Percentiles rank a stretch among this genome's conserved stretches.
Conservation (phyloP, 441 rosid genomes). For the Cnidoscolus chayamansa region DNA sequence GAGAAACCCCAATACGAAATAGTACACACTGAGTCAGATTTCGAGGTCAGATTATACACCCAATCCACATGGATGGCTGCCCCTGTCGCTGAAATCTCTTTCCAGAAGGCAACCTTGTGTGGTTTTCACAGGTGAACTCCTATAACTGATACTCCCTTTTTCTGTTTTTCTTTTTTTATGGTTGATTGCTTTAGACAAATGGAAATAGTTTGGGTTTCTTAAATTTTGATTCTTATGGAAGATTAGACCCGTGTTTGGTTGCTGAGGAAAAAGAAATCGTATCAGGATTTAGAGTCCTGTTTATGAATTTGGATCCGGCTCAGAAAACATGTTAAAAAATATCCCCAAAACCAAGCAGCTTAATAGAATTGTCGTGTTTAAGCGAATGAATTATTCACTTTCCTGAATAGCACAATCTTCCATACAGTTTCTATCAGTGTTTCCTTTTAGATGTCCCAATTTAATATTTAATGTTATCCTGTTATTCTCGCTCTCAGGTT, state of each 20-base stretch:
- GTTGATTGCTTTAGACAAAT: background rate
- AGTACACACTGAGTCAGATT: constrained; percentile 57
- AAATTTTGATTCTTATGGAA: background rate
- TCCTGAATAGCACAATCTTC: background rate
- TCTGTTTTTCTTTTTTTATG: background rate
- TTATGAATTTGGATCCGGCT: no score
- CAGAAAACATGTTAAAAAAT: no score
- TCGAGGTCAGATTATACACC: constrained; percentile 53
- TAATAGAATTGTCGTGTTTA: no score
- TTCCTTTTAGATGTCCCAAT: no score
- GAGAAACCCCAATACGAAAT: constrained; percentile 56
- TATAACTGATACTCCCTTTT: no score
- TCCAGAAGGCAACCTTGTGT: constrained; percentile 50
- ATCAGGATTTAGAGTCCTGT: no score
- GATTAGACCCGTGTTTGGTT: background rate
- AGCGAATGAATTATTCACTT: background rate
- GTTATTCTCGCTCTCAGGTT: constrained; percentile 35
- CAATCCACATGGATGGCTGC: constrained; percentile 63
- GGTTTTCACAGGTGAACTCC: constrained; percentile 56
- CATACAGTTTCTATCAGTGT: background rate
- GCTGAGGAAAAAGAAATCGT: background rate
- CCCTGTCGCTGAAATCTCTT: constrained; percentile 44
- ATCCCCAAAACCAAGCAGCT: background rate
- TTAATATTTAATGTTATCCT: background rate
- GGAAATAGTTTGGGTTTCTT: background rate